phyloP scores from a whole-genome alignment of 164 flowering plant genomes.

The Magnolia kwangsiensis region DNA sequence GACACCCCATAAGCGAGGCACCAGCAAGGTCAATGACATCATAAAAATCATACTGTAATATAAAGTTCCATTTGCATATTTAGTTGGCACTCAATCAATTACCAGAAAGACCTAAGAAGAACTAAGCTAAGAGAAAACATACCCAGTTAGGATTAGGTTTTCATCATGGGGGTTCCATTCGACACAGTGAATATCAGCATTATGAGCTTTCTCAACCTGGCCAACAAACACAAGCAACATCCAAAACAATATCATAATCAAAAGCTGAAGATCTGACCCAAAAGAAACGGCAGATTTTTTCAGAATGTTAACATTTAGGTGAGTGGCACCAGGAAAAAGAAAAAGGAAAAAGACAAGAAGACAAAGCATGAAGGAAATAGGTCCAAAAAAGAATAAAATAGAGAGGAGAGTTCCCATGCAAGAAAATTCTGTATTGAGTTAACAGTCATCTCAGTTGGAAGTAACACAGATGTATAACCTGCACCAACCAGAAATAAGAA shows the following conservation, averaged over 20 bases:
- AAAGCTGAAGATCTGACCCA: not conserved
- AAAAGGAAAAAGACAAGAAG: not conserved
- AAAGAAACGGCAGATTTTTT: not conserved
- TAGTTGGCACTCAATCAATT: not conserved
- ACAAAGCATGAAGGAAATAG: not conserved
- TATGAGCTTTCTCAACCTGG: slow-evolving; percentile 94
- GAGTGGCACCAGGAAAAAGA: not conserved
- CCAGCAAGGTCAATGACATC: not conserved
- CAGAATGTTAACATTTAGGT: not conserved
- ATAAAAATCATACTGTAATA: not conserved
- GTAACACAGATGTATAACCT: too few species aligned
- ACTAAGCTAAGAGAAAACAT: slow-evolving; percentile 10
- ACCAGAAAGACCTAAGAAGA: not conserved
- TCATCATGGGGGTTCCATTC: slow-evolving; percentile 95
- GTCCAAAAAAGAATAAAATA: not conserved
- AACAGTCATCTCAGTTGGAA: too few species aligned
- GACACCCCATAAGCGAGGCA: too few species aligned
- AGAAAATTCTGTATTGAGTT: too few species aligned
- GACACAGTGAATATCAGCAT: slow-evolving; percentile 95
- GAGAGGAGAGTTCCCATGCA: too few species aligned
- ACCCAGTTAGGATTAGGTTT: slow-evolving; percentile 94
- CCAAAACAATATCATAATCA: slow-evolving; percentile 4
- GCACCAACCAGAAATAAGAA: too few species aligned
- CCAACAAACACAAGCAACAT: slow-evolving; percentile 9
- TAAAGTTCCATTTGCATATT: not conserved